A percentile compares a stretch with the other conserved stretches of the same genome.
Conservation (phyloP, 371 early-diverging fungal species). For the Coemansia sp. region DNA sequence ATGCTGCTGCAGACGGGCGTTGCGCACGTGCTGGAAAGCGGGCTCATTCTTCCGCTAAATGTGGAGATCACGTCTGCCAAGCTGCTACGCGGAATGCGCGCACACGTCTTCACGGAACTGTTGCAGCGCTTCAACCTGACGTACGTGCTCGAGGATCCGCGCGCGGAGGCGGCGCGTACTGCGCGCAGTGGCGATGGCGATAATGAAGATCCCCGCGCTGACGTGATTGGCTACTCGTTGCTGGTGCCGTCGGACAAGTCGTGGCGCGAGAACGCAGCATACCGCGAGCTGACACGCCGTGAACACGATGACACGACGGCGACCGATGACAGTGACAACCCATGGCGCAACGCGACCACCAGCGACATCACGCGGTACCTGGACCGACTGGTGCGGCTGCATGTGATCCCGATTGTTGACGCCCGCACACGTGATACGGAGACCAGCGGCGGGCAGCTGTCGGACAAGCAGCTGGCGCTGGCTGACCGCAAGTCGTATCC, state of each 20-base stretch:
- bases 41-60: slow-evolving; percentile 48
- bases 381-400: slow-evolving; percentile 47
- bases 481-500: slow-evolving; percentile 42
- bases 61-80: slow-evolving; percentile 49
- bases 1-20: slow-evolving; percentile 49
- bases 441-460: slow-evolving; percentile 13
- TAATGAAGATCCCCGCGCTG: background rate
- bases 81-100: slow-evolving; percentile 51
- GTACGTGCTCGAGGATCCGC: slow-evolving; percentile 44
- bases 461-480: slow-evolving; percentile 24
- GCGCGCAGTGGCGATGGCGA: slow-evolving; percentile 8
- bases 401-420: slow-evolving; percentile 38
- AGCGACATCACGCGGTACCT: slow-evolving; percentile 40
- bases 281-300: slow-evolving; percentile 50
- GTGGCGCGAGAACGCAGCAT: slow-evolving; percentile 49
- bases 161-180: background rate
- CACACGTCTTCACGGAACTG: slow-evolving; percentile 44
- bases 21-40: slow-evolving; percentile 39
- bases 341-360: slow-evolving; percentile 51
- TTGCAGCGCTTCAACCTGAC: slow-evolving; percentile 51
- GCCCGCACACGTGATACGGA: background rate
- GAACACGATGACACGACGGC: slow-evolving; percentile 38
- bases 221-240: slow-evolving; percentile 45
- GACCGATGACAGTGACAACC: slow-evolving; percentile 34
- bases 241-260: slow-evolving; percentile 52